Percentiles rank a stretch among this genome's conserved stretches.
Evolutionary conservation across 345 rosid species (phyloP).

Genomic region (Eucalyptus cladocalyx): DNA sequence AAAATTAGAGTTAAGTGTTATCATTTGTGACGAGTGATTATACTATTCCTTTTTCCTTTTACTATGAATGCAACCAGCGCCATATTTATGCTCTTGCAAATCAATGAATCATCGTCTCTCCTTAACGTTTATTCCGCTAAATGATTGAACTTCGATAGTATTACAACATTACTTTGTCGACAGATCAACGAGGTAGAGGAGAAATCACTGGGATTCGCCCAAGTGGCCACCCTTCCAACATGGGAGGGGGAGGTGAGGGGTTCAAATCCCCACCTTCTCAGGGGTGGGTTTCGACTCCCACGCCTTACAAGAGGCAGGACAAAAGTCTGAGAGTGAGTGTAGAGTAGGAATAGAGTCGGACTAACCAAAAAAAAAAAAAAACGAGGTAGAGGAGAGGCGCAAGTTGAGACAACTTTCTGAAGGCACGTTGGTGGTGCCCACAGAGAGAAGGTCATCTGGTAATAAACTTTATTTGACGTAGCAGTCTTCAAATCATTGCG

Average conservation of each 20-base stretch:
- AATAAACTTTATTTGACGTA: not conserved
- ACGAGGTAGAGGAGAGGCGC: not conserved
- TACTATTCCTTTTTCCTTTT: not conserved
- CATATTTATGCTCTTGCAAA: not conserved
- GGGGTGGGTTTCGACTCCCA: no score
- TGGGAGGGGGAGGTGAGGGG: no score
- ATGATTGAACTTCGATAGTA: not conserved
- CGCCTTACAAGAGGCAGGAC: no score
- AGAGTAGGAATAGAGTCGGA: no score
- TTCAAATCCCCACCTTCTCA: no score
- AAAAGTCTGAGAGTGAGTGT: no score
- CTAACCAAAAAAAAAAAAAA: no score
- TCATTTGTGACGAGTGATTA: not conserved
- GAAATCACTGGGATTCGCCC: no score
- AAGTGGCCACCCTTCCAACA: no score
- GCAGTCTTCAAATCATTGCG: not conserved
- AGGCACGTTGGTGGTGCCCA: not conserved
- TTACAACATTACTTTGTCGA: not conserved
- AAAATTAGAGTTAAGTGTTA: rapidly evolving
- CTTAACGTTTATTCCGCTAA: not conserved
- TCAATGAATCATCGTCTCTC: not conserved
- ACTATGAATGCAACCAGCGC: not conserved
- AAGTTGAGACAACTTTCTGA: not conserved
- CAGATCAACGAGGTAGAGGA: not conserved
- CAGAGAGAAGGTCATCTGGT: not conserved